Base-by-base conservation (phyloP, 2,329 filamentous ascomycete genomes). In the Lasiodiplodia gonubiensis region DNA sequence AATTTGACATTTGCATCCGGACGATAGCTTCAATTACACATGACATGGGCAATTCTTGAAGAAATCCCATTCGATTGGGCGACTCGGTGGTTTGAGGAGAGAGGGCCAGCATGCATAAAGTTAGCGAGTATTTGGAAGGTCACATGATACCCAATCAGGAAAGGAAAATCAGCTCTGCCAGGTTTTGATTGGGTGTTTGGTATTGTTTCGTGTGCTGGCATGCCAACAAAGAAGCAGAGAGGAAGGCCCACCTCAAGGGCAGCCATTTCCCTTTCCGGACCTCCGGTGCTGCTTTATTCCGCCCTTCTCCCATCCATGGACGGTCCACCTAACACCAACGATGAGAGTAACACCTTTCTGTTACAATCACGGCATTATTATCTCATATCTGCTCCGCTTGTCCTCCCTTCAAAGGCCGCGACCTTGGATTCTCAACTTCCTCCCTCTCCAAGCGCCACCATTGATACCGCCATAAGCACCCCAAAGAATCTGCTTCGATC, bases 221-320 rank as follows among this genome's bases (percentile, higher is more conserved):
- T 63, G 59, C 42, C 59, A 63, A 51, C 59, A 63, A 51, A 63
- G 59, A 63, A 27, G 27, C 46, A 48, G 35, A 48, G 30, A 30
- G 27, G 21, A 49, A 33, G n/a, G 4, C 27, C 23, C n/a, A 51
- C 10, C 30, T 12, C 5, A 18, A 39, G 42, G 27, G 14, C 37
- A 3, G 42, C 23, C 46, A 27, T 51, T 63, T 63, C 59, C 59
- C 25, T 23, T 63, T 63, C 59, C 59, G 59, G 59, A 61, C 39
- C 18, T 10, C 16, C 14, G 42, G 23, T 30, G 30, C 7, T 39
- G 16, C 42, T 51, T 63, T 51, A 25, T 51, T 21, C 27, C n/a
- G 11, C 8, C 12, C 21, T 16, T 33, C 46, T 11, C 12, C 46
- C 27, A 14, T n/a, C 42, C 23, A 21, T 27, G 11, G n/a, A 23